Evolutionary conservation across 2,329 filamentous ascomycete species (phyloP).

Genomic region (Fusarium tjaetaba): DNA sequence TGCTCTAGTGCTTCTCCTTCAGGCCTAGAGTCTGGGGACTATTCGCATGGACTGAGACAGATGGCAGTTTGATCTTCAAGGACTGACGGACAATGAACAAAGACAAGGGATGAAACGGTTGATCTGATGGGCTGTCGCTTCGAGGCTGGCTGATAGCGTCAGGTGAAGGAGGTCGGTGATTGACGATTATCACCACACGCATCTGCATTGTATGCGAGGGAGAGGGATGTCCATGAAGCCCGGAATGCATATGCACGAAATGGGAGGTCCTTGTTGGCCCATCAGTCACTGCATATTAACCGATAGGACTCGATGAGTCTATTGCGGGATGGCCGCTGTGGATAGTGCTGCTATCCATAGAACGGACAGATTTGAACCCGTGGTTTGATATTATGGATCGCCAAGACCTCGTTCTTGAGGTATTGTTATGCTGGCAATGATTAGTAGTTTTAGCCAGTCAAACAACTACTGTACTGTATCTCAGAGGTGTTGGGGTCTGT

Average conservation of each 20-base stretch:
- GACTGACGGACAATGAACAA: background rate
- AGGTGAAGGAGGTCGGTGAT: conserved; percentile 30
- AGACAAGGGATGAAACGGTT: conserved; percentile 28
- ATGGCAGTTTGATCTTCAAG: conserved; percentile 22
- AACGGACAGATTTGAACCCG: background rate
- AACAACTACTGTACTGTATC: background rate
- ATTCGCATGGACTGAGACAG: conserved; percentile 31
- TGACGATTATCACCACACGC: conserved; percentile 12
- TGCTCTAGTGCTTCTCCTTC: conserved; percentile 3
- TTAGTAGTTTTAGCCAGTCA: background rate
- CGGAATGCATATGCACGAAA: conserved; percentile 21
- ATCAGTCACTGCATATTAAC: background rate
- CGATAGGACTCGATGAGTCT: conserved; percentile 7
- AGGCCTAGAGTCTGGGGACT: conserved; percentile 1
- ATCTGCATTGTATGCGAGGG: conserved; percentile 23
- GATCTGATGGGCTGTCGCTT: conserved; percentile 5
- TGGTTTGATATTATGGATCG: background rate
- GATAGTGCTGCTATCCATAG: background rate
- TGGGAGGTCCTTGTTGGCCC: conserved; percentile 1
- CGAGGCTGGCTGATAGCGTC: conserved; percentile 26
- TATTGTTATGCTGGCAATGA: background rate
- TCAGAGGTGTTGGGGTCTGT: background rate
- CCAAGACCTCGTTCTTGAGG: conserved; percentile 11
- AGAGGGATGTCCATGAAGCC: conserved; percentile 4
- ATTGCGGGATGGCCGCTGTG: conserved; percentile 13